A percentile compares a stretch with the other conserved stretches of the same genome.
Conservation (phyloP, 2,329 filamentous ascomycete genomes). For the Penicillium sp. region DNA sequence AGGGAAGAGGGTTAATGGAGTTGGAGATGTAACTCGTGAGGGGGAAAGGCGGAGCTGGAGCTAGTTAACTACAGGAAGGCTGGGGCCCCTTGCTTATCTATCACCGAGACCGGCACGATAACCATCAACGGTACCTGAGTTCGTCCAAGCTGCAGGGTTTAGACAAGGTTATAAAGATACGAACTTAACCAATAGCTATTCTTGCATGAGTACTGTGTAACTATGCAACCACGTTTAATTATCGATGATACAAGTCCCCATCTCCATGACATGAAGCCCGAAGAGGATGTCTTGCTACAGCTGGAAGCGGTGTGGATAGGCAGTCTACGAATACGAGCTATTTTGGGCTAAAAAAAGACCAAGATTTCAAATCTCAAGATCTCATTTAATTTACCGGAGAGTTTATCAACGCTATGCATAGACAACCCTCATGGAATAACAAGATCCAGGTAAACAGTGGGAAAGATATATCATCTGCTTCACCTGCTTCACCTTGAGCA, state of each 20-base stretch:
- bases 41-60: conserved; percentile 17
- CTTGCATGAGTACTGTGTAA: too few relatives aligned
- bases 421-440: not conserved
- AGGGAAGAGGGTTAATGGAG: conserved; percentile 5
- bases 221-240: too few relatives aligned
- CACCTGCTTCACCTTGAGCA: not conserved
- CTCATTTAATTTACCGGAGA: too few relatives aligned
- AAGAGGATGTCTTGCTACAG: too few relatives aligned
- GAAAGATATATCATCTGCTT: not conserved
- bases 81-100: conserved; percentile 16
- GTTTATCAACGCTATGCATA: too few relatives aligned
- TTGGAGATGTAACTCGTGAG: conserved; percentile 16
- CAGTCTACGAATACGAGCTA: not conserved
- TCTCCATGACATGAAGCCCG: too few relatives aligned
- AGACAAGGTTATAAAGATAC: too few relatives aligned
- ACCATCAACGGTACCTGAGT: conserved; percentile 3
- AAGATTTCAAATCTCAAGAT: too few relatives aligned
- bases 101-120: conserved; percentile 12
- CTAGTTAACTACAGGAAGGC: conserved; percentile 8
- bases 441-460: not conserved
- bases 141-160: not conserved
- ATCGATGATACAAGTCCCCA: too few relatives aligned
- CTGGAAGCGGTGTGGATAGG: too few relatives aligned
- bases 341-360: not conserved
- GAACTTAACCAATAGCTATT: too few relatives aligned